phyloP scores from a whole-genome alignment of 2,329 filamentous ascomycete species.

The Arthrobotrys sphaeroides region DNA sequence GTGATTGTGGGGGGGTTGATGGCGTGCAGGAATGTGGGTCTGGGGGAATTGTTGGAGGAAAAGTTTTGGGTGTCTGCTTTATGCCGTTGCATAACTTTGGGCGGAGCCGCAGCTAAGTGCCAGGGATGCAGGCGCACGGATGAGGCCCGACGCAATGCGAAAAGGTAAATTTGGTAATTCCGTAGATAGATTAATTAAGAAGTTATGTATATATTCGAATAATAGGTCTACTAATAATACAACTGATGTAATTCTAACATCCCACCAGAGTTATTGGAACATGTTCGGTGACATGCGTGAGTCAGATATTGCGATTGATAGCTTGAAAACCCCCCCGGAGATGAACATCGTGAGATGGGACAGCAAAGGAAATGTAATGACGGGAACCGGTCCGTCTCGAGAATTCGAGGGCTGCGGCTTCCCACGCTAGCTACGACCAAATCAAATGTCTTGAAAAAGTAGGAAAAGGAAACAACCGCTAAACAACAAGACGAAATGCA shows the following conservation, averaged over 20 bases:
- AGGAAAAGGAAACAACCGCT: conserved; percentile 32
- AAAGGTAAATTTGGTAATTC: background rate
- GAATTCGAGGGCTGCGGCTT: background rate
- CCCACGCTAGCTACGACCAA: conserved; percentile 13
- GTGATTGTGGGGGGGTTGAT: background rate
- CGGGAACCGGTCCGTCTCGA: background rate
- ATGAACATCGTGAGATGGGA: background rate
- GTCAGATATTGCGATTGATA: conserved; percentile 16
- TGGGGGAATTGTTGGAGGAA: conserved; percentile 13
- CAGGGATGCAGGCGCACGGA: background rate
- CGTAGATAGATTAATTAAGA: too few relatives aligned
- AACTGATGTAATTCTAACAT: conserved; percentile 15
- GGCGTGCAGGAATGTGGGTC: background rate
- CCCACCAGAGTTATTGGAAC: conserved; percentile 5
- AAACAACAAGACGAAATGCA: conserved; percentile 44
- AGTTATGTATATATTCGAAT: background rate
- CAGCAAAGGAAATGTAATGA: background rate
- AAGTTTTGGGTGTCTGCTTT: conserved; percentile 20
- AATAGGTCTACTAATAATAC: conserved; percentile 40
- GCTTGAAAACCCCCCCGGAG: background rate
- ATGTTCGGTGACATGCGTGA: background rate
- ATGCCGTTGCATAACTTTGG: background rate
- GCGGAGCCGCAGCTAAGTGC: background rate
- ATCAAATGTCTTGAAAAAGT: conserved; percentile 4
- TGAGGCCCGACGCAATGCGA: background rate